Percentiles rank a stretch among this genome's conserved stretches.
Conservation (phyloP, 495 filamentous ascomycete species). For the Neurospora pannonica region DNA sequence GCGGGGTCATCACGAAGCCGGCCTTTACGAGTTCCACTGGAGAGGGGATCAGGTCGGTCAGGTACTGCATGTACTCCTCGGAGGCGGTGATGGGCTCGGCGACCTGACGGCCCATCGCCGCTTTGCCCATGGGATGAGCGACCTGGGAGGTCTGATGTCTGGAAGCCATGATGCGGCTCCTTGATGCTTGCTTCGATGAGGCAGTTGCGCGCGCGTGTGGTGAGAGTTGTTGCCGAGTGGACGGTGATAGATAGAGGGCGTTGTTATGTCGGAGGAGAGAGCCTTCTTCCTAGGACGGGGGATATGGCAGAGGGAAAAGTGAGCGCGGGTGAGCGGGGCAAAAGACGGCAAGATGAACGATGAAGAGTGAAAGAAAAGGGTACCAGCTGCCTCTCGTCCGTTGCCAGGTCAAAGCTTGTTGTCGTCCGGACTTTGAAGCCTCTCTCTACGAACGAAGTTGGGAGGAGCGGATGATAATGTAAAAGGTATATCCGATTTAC, state of each 20-base stretch:
- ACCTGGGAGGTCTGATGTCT: not conserved
- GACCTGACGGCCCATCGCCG: not conserved
- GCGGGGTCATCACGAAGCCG: not conserved
- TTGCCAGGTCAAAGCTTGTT: not conserved
- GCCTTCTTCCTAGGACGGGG: not conserved
- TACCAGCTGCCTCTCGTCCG: not conserved
- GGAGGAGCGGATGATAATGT: not conserved
- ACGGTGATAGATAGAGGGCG: not conserved
- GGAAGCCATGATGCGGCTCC: not conserved
- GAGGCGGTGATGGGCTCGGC: not conserved
- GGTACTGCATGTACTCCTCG: not conserved
- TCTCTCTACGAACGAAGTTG: not conserved
- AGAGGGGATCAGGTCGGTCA: not conserved
- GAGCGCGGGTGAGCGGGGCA: not conserved
- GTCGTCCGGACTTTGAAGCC: not conserved
- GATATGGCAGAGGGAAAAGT: not conserved
- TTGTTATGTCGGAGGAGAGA: not conserved
- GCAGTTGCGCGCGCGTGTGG: not conserved
- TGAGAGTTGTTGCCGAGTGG: not conserved
- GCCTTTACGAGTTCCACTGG: not conserved
- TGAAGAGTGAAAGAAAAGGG: not conserved
- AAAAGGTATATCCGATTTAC: rapidly evolving
- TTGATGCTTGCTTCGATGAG: not conserved
- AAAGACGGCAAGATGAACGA: rapidly evolving
- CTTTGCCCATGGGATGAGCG: not conserved